Evolutionary conservation across 441 rosid genomes (phyloP), one percentile per base, ranked within the genome.

Genomic region (Iberis amara): DNA sequence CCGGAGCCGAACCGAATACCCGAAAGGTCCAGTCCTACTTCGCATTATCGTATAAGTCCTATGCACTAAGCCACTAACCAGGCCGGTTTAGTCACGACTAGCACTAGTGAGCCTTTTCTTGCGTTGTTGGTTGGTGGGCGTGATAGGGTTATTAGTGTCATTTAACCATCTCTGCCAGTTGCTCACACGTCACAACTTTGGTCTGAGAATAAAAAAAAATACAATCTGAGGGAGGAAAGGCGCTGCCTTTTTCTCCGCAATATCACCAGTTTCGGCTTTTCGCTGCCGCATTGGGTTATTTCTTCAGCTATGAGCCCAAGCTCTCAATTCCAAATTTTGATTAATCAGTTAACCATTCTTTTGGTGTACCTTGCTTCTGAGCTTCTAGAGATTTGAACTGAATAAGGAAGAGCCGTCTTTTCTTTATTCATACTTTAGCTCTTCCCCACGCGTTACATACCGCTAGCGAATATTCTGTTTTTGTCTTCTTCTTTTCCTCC

Each of bases 201-300:
- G 65, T 66, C 70, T 52, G 64, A 18, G 21, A 18, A 18, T 18
- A 1, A 18, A 18, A 45, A n/a, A 37, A 45, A 32, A 28, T 4
- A 40, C 15, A 33, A 42, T 38, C 35, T 28, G 61, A 43, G 42
- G 67, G 71, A 61, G 71, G 59, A 54, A 66, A 67, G 65, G 71
- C 66, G 48, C 54, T 30, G 57, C 58, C 66, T 49, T 61, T 46
- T 4, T 42, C 66, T 49, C 62, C 48, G 62, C 58, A 49, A 61
- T 58, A 13, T 43, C 21, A 67, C 44, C 48, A 55, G 39, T 51
- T 18, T 39, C 60, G 66, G 66, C 62, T 32, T 55, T 55, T 54
- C 43, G 54, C n/a, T 30, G 53, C 62, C 53, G 62, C 66, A 60
- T 62, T 53, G 71, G 67, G 36, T 55, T 7, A 39, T 57, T 35